Percentiles rank a stretch among this genome's conserved stretches.
phyloP scores from a whole-genome alignment of 106 monocot species.

The Ottelia alismoides region DNA sequence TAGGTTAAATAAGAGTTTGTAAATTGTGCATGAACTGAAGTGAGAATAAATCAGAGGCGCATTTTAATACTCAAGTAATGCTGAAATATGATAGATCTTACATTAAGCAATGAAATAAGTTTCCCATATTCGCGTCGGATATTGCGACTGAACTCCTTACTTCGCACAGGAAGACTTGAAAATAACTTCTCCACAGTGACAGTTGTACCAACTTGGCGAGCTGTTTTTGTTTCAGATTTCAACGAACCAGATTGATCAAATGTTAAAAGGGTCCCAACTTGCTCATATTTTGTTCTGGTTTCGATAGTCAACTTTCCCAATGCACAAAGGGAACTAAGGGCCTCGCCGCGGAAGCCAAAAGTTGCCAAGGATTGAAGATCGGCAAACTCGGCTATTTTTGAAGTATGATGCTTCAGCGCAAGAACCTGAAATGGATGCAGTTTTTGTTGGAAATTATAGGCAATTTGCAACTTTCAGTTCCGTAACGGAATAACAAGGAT shows the following conservation, averaged over 20 bases:
- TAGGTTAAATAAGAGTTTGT: no score
- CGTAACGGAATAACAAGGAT: no score
- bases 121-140: slow-evolving; percentile 87
- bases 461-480: no score
- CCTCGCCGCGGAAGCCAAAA: slow-evolving; percentile 97
- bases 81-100: no score
- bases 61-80: no score
- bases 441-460: no score
- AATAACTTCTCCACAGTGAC: slow-evolving; percentile 84
- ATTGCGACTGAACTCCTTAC: slow-evolving; percentile 80
- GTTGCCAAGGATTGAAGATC: slow-evolving; percentile 80
- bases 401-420: slow-evolving; percentile 85
- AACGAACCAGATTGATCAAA: slow-evolving; percentile 72
- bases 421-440: slow-evolving; percentile 51
- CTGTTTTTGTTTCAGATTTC: slow-evolving; percentile 54
- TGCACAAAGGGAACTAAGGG: slow-evolving; percentile 89
- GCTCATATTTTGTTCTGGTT: slow-evolving; percentile 80
- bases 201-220: slow-evolving; percentile 88
- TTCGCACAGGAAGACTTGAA: slow-evolving; percentile 83
- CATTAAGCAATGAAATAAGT: slow-evolving; percentile 80
- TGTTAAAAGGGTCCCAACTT: slow-evolving; percentile 67
- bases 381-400: slow-evolving; percentile 74
- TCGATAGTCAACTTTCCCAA: slow-evolving; percentile 72
- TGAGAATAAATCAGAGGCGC: no score
- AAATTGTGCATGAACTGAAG: no score